Evolutionary conservation across 352 stramenopile genomes (phyloP).

Genomic region (Phytopythium vexans): DNA sequence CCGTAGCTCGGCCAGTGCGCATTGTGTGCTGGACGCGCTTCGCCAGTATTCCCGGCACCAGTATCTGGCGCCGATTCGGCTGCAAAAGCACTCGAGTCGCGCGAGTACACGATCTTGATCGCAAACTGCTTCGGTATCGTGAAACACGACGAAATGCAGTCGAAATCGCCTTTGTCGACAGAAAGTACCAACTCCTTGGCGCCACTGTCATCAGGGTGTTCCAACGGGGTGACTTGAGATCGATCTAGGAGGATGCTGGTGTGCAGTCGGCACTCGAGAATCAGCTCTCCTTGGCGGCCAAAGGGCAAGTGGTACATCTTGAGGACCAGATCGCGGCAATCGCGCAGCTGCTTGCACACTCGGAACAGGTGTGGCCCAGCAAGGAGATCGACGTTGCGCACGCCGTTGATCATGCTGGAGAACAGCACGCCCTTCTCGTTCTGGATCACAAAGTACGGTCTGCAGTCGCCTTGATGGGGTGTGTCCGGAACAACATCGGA

Average conservation of each 20-base stretch:
- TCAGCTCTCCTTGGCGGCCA: constrained; percentile 73
- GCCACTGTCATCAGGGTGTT: neutral
- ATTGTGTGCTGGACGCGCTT: neutral
- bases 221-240: constrained; percentile 16
- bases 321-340: constrained; percentile 66
- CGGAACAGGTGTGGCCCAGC: constrained; percentile 57
- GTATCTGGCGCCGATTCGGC: constrained; percentile 20
- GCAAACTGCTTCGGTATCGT: constrained; percentile 64
- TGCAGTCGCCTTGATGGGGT: constrained; percentile 21
- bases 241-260: constrained; percentile 69
- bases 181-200: constrained; percentile 15
- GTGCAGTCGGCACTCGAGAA: constrained; percentile 75
- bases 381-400: constrained; percentile 61
- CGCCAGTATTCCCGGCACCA: constrained; percentile 16
- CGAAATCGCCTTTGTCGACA: constrained; percentile 75
- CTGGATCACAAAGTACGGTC: constrained; percentile 85
- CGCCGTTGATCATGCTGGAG: constrained; percentile 82
- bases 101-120: constrained; percentile 51
- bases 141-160: constrained; percentile 74
- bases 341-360: constrained; percentile 55
- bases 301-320: constrained; percentile 91
- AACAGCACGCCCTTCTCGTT: constrained; percentile 85
- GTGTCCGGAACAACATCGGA: constrained; percentile 14
- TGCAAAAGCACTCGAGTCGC: constrained; percentile 49
- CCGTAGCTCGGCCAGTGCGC: too few relatives aligned